Conservation (phyloP, 2,329 filamentous ascomycete genomes). For the Fusarium sp. region DNA sequence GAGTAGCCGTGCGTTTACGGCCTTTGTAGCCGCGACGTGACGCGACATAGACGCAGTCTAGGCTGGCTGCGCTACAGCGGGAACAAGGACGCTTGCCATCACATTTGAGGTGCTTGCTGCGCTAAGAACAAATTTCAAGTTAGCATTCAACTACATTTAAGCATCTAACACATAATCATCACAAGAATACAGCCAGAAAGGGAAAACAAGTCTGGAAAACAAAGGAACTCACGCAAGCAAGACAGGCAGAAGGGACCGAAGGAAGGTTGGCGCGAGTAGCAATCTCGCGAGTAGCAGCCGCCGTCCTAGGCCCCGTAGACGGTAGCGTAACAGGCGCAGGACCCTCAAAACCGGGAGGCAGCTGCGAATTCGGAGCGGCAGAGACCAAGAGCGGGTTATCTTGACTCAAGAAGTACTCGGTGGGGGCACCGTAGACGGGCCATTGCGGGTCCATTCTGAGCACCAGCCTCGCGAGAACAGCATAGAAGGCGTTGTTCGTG, state of each 20-base stretch:
- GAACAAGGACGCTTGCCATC: slow-evolving; percentile 77
- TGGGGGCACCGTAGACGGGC: not conserved
- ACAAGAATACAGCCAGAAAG: not conserved
- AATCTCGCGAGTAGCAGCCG: not conserved
- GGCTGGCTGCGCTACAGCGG: slow-evolving; percentile 68
- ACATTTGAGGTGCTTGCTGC: slow-evolving; percentile 78
- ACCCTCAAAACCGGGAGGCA: not conserved
- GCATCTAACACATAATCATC: not conserved
- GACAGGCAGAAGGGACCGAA: slow-evolving; percentile 62
- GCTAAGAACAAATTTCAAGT: slow-evolving; percentile 51
- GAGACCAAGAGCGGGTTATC: not conserved
- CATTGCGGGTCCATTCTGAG: not conserved
- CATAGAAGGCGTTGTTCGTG: not conserved
- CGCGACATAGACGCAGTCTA: slow-evolving; percentile 76
- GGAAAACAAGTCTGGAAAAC: not conserved
- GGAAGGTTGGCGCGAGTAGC: slow-evolving; percentile 23
- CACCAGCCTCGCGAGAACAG: not conserved
- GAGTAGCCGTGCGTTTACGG: slow-evolving; percentile 47
- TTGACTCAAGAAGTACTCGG: not conserved
- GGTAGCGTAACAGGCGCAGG: not conserved
- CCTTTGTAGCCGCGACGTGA: slow-evolving; percentile 81
- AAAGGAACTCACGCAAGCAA: slow-evolving; percentile 62
- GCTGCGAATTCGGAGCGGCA: not conserved
- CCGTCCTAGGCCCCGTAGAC: not conserved
- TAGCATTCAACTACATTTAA: not conserved